Base-by-base conservation (phyloP, 2,329 filamentous ascomycete species). In the Basipetospora sp. region DNA sequence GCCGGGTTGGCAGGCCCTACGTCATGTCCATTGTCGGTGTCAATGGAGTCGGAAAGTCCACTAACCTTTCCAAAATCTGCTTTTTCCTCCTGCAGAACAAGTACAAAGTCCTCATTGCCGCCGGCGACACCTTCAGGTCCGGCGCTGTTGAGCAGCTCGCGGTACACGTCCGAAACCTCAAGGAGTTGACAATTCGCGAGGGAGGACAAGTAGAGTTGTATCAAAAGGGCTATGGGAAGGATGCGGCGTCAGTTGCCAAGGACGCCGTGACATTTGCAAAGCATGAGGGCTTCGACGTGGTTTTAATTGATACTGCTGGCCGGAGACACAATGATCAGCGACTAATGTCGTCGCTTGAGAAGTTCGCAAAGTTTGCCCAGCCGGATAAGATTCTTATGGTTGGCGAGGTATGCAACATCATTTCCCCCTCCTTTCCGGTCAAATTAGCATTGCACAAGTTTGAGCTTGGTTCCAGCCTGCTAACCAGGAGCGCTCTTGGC, bases 341-440 rank as follows among this genome's bases (percentile, higher is more conserved):
- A 6, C 74, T 98, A 43, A 98, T 98, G 92, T 90, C 83, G 10
- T 88, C 81, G 3, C 69, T 98, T 26, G 90, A 96, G 59, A 98
- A 96, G 54, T 98, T 98, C 55, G 88, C 85, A 44, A 93, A 94
- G 55, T 81, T 96, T 49, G 90, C 90, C 1, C 76, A 88, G 46
- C 92, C 92, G 1, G 88, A 98, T 60, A 96, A 98, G 68, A 94
- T 98, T 45, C 75, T 98, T 54, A 96, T 98, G 87, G 90, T 98
- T 44, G 71, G 67, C 50, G 68, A 71, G 30, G 36, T 38, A 26
- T 27, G 36, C 2, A 20, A 11, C 15, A 16, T 8, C 17, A 56
- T n/a, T 63, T 64, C n/a, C 25, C 9, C 32, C 14, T 31, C n/a
- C 5, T 17, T 6, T 11, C 27, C 17, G 1, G 5, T 34, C n/a